Percentiles rank a stretch among this genome's conserved stretches.
phyloP scores from a whole-genome alignment of 2,329 filamentous ascomycete genomes.

The Epichloe typhina region DNA sequence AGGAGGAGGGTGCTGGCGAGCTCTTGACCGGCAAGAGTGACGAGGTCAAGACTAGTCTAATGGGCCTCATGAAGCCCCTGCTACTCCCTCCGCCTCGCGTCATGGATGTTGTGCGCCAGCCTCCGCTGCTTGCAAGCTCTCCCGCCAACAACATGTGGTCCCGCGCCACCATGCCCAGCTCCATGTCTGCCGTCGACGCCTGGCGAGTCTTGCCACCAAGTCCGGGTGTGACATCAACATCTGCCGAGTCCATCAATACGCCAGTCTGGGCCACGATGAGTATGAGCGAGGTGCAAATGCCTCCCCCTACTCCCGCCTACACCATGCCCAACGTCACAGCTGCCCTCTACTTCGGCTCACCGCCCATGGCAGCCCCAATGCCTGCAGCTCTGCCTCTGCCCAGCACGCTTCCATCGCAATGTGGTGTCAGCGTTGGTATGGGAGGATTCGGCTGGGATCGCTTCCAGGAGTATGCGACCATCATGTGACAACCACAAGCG shows the following conservation, averaged over 20 bases:
- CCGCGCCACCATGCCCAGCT: constrained; percentile 50
- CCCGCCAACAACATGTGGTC: constrained; percentile 71
- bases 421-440: constrained; percentile 66
- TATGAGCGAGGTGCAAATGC: constrained; percentile 59
- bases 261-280: constrained; percentile 70
- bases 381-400: constrained; percentile 62
- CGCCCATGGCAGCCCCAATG: constrained; percentile 60
- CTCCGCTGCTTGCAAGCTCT: constrained; percentile 74
- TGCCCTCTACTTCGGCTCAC: constrained; percentile 67
- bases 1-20: constrained; percentile 93
- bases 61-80: constrained; percentile 75
- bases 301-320: constrained; percentile 73
- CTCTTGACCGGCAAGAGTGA: constrained; percentile 83
- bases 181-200: constrained; percentile 60
- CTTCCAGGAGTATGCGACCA: constrained; percentile 73
- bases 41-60: constrained; percentile 79
- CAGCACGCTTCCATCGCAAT: constrained; percentile 72
- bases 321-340: constrained; percentile 60
- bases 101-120: constrained; percentile 78
- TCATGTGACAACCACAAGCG: constrained; percentile 62
- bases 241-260: constrained; percentile 53
- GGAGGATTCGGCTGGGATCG: constrained; percentile 69
- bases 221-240: constrained; percentile 59
- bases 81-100: constrained; percentile 77
- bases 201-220: constrained; percentile 90